Evolutionary conservation across 345 rosid species (phyloP).

Genomic region (Eucalyptus brandiana): DNA sequence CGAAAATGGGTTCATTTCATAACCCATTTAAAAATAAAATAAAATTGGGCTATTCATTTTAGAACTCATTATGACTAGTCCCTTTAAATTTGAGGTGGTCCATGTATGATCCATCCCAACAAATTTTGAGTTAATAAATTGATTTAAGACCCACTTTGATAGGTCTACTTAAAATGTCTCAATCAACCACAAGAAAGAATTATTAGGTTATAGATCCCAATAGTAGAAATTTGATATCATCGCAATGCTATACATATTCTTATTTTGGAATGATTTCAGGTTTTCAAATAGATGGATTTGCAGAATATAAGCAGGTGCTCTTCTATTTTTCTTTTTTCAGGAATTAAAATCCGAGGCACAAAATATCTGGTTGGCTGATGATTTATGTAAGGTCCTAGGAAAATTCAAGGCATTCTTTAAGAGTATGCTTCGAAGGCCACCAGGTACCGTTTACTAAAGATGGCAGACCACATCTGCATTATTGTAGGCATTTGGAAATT

Average conservation of each 20-base stretch:
- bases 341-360: neutral
- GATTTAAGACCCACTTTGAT: neutral
- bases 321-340: neutral
- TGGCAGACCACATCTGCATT: neutral
- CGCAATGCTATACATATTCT: neutral
- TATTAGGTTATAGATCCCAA: neutral
- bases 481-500: neutral
- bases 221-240: neutral
- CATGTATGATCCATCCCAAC: neutral
- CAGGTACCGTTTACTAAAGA: neutral
- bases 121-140: neutral
- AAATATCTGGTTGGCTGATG: neutral
- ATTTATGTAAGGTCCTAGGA: neutral
- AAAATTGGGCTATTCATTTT: neutral
- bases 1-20: neutral
- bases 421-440: neutral
- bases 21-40: neutral
- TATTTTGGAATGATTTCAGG: neutral
- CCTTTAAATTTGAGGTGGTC: neutral
- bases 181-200: neutral
- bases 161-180: neutral
- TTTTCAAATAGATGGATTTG: neutral
- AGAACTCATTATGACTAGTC: neutral
- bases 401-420: neutral
- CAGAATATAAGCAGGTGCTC: neutral